Evolutionary conservation across 495 filamentous ascomycete species (phyloP).

Genomic region (Neurospora sp.): DNA sequence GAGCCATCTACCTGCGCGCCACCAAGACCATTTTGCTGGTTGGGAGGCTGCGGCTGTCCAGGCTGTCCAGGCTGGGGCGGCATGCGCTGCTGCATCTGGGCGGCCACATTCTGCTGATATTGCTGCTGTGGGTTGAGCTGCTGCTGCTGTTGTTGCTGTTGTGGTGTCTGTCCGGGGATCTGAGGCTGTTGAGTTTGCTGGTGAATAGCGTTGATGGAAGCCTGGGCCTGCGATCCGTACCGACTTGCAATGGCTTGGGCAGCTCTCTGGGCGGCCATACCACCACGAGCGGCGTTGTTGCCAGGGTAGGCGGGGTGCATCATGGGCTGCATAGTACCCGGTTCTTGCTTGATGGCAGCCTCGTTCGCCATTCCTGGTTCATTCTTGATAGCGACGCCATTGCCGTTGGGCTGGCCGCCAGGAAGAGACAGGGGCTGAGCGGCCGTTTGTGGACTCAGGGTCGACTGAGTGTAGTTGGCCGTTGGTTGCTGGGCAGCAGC

Average conservation of each 20-base stretch:
- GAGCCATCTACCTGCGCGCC: constrained; percentile 41
- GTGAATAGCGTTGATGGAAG: constrained; percentile 50
- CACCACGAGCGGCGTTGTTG: constrained; percentile 14
- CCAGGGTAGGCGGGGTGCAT: not conserved
- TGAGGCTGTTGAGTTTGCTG: constrained; percentile 21
- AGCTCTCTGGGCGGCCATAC: constrained; percentile 53
- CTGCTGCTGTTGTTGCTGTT: constrained; percentile 27
- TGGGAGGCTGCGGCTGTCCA: constrained; percentile 26
- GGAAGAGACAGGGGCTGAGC: constrained; percentile 33
- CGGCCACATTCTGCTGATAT: constrained; percentile 12
- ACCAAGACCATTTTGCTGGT: constrained; percentile 31
- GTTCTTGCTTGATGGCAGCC: constrained; percentile 29
- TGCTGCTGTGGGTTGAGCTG: constrained; percentile 31
- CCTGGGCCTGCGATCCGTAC: constrained; percentile 61
- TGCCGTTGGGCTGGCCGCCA: constrained; percentile 19
- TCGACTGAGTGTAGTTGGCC: constrained; percentile 27
- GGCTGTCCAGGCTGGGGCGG: constrained; percentile 16
- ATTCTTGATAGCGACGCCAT: constrained; percentile 55
- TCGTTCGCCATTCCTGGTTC: constrained; percentile 54
- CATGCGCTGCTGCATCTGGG: constrained; percentile 26
- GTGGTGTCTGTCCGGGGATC: constrained; percentile 11
- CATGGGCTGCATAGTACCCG: constrained; percentile 8
- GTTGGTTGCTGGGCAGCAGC: constrained; percentile 21
- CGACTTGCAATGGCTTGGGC: constrained; percentile 55
- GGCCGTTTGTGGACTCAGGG: constrained; percentile 23